Evolutionary conservation across 2,329 filamentous ascomycete species (phyloP).

Genomic region (Xylariaceae sp.): DNA sequence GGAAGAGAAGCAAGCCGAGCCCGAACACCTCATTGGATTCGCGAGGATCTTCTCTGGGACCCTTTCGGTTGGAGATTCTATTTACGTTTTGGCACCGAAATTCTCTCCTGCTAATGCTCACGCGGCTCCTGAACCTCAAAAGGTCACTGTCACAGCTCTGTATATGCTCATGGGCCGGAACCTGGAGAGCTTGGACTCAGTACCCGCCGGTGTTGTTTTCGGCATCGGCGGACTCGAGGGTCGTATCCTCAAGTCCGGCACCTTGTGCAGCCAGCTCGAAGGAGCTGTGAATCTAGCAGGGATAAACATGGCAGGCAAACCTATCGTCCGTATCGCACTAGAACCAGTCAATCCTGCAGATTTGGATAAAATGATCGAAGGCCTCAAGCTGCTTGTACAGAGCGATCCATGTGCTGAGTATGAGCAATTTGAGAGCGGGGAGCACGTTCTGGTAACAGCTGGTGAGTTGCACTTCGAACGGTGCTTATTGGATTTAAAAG

Average conservation of each 20-base stretch:
- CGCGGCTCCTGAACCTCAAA: conserved; percentile 68
- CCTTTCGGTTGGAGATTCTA: conserved; percentile 79
- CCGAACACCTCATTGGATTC: conserved; percentile 90
- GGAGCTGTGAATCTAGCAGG: conserved; percentile 89
- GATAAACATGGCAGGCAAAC: conserved; percentile 72
- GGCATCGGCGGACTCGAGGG: conserved; percentile 91
- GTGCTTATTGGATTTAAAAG: conserved; percentile 87
- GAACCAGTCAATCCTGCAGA: conserved; percentile 89
- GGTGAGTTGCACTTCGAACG: conserved; percentile 92
- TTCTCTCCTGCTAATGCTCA: conserved; percentile 79
- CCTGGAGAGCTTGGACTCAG: conserved; percentile 74
- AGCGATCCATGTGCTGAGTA: conserved; percentile 96
- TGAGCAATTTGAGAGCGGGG: conserved; percentile 85
- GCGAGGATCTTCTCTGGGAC: conserved; percentile 90
- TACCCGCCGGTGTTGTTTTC: conserved; percentile 92
- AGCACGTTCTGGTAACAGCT: conserved; percentile 91
- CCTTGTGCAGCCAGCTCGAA: conserved; percentile 80
- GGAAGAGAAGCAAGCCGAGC: conserved; percentile 60
- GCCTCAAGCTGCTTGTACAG: conserved; percentile 81
- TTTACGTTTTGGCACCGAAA: conserved; percentile 91
- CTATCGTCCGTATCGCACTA: conserved; percentile 93
- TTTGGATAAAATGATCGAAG: conserved; percentile 90
- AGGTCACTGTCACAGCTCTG: conserved; percentile 79
- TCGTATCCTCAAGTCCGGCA: conserved; percentile 92
- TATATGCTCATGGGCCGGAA: conserved; percentile 96